These are phyloP conservation scores for Umbelopsis sp. DNA, from an alignment of 371 early-diverging fungal species.

Conservation along the genomic window DNA sequence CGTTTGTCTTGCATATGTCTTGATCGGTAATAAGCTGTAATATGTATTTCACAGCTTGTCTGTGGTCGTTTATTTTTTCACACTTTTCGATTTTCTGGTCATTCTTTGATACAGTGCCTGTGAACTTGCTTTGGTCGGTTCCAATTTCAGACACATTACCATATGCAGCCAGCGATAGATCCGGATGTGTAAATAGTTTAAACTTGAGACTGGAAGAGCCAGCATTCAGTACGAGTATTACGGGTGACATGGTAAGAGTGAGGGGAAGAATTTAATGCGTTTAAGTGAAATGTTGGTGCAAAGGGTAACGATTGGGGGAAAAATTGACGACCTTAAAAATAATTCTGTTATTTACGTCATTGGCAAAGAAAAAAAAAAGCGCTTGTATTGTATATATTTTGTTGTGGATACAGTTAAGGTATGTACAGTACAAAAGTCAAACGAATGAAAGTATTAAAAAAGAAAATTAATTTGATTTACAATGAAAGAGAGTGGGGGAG, in stretches of 20 bases:
- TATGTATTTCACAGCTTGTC: slow-evolving; percentile 17
- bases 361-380: not conserved
- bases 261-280: not conserved
- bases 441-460: not conserved
- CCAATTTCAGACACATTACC: slow-evolving; percentile 28
- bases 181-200: slow-evolving; percentile 21
- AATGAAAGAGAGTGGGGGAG: not conserved
- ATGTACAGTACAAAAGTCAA: not conserved
- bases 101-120: not conserved
- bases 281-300: not conserved
- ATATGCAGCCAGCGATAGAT: slow-evolving; percentile 19
- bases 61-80: slow-evolving; percentile 19
- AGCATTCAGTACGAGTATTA: slow-evolving; percentile 25
- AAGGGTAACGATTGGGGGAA: not conserved
- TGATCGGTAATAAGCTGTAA: slow-evolving; percentile 16
- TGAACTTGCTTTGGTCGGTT: slow-evolving; percentile 19
- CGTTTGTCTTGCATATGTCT: not conserved
- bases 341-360: not conserved
- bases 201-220: slow-evolving; percentile 31
- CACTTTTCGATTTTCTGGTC: not conserved
- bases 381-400: no score
- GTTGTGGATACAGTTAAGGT: not conserved
- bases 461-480: not conserved
- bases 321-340: not conserved
- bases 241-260: not conserved